phyloP scores from a whole-genome alignment of 768 basidiomycete genomes.

The Termitomyces sp. region DNA sequence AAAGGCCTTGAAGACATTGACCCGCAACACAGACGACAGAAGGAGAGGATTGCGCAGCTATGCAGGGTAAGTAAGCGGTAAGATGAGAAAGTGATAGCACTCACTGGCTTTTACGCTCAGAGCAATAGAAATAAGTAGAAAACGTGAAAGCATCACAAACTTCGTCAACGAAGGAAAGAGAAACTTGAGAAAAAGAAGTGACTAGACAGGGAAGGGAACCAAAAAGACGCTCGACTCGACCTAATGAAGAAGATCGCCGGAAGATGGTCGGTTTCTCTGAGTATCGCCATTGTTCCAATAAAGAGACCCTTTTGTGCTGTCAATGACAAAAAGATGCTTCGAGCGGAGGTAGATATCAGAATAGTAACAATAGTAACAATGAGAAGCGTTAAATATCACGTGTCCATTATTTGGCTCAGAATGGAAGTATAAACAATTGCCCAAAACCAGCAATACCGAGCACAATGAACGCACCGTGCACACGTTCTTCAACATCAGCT shows the following conservation, averaged over 20 bases:
- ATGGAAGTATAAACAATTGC: too few species aligned
- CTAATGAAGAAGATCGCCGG: neutral
- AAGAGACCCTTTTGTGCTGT: slow-evolving; percentile 4
- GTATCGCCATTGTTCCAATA: slow-evolving; percentile 15
- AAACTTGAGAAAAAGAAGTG: slow-evolving; percentile 1
- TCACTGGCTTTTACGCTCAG: slow-evolving; percentile 34
- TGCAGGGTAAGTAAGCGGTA: neutral
- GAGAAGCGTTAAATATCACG: neutral
- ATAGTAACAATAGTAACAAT: too few species aligned
- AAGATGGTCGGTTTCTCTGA: slow-evolving; percentile 8
- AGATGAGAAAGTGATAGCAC: slow-evolving; percentile 7
- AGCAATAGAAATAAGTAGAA: slow-evolving; percentile 28
- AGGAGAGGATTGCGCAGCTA: slow-evolving; percentile 42
- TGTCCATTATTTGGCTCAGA: neutral
- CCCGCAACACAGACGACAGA: slow-evolving; percentile 81
- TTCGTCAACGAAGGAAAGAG: slow-evolving; percentile 20
- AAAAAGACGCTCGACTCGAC: slow-evolving; percentile 4
- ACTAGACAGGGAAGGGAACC: slow-evolving; percentile 1
- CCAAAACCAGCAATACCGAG: too few species aligned
- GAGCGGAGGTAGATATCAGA: too few species aligned
- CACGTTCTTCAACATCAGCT: too few species aligned
- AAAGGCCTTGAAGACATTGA: slow-evolving; percentile 80
- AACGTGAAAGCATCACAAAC: slow-evolving; percentile 31
- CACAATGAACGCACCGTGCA: too few species aligned
- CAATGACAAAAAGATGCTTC: neutral